These are phyloP conservation scores for Cubamyces lactineus DNA, from an alignment of 768 basidiomycete genomes.

Conservation along the genomic window DNA sequence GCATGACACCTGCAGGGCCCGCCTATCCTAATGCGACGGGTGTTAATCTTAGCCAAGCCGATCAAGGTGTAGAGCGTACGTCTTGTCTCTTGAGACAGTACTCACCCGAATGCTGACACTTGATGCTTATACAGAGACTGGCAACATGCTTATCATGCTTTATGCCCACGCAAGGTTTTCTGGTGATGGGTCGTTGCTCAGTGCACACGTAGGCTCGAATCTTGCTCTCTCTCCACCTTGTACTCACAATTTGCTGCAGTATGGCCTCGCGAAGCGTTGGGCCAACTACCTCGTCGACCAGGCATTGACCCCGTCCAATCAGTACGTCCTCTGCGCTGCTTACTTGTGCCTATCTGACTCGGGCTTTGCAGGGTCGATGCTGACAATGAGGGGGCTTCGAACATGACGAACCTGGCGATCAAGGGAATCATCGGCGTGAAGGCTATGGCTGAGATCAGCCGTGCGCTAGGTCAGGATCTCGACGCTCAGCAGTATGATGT, in stretches of 20 bases:
- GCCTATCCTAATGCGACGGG: conserved; percentile 24
- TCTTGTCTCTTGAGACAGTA: background rate
- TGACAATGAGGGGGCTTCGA: conserved; percentile 18
- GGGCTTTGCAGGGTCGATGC: conserved; percentile 10
- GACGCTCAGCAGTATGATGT: conserved; percentile 25
- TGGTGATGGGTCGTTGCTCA: conserved; percentile 33
- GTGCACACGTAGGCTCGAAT: conserved; percentile 1
- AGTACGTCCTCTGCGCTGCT: conserved; percentile 3
- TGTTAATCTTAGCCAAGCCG: background rate
- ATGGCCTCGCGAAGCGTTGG: conserved; percentile 30
- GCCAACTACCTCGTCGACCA: conserved; percentile 31
- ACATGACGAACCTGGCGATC: conserved; percentile 30
- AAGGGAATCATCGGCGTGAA: conserved; percentile 32
- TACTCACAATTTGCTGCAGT: conserved; percentile 17
- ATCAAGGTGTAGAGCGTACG: conserved; percentile 23
- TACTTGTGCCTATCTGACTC: too few relatives aligned
- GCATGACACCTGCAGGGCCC: background rate
- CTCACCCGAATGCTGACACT: too few relatives aligned
- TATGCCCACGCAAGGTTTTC: conserved; percentile 36
- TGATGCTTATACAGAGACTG: conserved; percentile 31
- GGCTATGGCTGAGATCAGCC: conserved; percentile 29
- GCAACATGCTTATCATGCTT: conserved; percentile 35
- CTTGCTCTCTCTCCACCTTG: too few relatives aligned
- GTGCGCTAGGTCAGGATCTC: conserved; percentile 11
- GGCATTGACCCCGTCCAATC: conserved; percentile 15